Evolutionary conservation across 257 asterid genomes (phyloP), one percentile per base, ranked within the genome.

Genomic region (Schizonepeta tenuifolia): DNA sequence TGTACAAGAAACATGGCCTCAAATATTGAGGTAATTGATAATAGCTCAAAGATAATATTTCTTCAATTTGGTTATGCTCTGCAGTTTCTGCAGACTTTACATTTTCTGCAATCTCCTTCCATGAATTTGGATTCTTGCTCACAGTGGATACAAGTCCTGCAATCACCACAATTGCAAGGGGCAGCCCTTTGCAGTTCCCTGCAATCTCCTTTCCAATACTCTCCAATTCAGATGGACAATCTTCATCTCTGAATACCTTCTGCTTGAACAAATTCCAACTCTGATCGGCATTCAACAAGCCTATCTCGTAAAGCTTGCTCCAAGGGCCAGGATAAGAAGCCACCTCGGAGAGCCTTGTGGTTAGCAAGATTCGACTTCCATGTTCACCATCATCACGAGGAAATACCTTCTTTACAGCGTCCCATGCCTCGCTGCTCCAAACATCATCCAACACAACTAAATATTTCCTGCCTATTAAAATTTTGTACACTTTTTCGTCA

Each of bases 111-210:
- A 73, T 41, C 8, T 24, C 11, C 24, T 12, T 6, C 77, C 72
- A 73, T 1, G 65, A 73, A 21, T 38, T 47, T 9, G 0, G 22
- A 54, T 36, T 40, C 26, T 5, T 60, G 3, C 38, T 17, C 3
- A 38, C 58, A 1, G 24, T 63, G 61, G 64, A 61, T 9, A 73
- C 31, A 24, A 73, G 20, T 8, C 78, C 78, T 1, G 68, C 78
- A 55, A 74, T 56, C 61, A 74, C 62, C 14, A 65, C 78, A 41
- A 65, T 20, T 6, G 78, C 78, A 11, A 73, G 73, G 8, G 68
- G 78, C 13, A 74, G 10, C 3, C 76, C 76, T 47, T 35, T 20
- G 17, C 76, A 71, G 13, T 28, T 8, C 33, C 28, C 10, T 49
- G 76, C 66, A 22, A 73, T 53, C 49, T 11, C 7, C 44, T 59